Conservation (phyloP, 495 filamentous ascomycete species). For the Jackrogersella minutella region DNA sequence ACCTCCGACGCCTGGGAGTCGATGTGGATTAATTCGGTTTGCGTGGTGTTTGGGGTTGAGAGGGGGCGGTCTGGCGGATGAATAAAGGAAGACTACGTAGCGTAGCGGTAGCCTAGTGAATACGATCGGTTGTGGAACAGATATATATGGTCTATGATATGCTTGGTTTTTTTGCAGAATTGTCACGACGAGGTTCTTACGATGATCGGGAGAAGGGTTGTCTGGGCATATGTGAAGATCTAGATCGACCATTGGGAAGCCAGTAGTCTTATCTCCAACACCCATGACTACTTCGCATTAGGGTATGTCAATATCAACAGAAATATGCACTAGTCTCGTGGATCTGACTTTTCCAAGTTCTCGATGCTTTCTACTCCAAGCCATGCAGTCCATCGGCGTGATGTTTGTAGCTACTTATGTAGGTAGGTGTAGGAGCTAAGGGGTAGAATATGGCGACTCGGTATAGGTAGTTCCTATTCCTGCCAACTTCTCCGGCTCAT, state of each 20-base stretch:
- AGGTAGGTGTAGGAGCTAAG: too few relatives aligned
- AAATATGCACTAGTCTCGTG: background rate
- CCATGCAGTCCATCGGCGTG: background rate
- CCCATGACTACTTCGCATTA: background rate
- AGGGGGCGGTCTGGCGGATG: too few relatives aligned
- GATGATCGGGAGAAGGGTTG: background rate
- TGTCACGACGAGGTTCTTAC: too few relatives aligned
- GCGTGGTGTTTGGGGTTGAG: too few relatives aligned
- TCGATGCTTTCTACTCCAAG: background rate
- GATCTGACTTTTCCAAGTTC: background rate
- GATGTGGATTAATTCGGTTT: slow-evolving; percentile 66
- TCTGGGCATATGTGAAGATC: background rate
- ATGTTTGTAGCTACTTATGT: background rate
- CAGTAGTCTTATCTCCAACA: background rate
- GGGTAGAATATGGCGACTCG: background rate
- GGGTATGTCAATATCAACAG: slow-evolving; percentile 2
- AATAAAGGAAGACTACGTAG: background rate
- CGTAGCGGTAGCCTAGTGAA: background rate
- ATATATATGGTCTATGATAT: background rate
- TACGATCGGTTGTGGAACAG: background rate
- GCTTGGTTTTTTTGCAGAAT: background rate
- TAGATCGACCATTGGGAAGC: background rate
- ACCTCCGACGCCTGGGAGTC: slow-evolving; percentile 72
- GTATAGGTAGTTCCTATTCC: slow-evolving; percentile 3
- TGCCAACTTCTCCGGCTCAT: background rate